Conservation (phyloP, 208 protist species). For the Leishmania gerbilli region DNA sequence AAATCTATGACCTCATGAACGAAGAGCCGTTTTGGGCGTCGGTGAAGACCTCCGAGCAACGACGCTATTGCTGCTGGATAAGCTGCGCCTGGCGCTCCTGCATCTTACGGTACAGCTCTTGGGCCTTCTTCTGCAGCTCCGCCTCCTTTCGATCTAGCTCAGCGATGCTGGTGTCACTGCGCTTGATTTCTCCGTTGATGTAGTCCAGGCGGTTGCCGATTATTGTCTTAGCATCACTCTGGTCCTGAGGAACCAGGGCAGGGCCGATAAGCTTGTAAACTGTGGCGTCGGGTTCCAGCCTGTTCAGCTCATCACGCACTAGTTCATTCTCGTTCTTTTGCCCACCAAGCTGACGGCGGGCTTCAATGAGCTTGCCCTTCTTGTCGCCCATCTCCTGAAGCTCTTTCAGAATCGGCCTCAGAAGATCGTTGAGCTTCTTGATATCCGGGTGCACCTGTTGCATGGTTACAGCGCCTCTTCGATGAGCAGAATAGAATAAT, state of each 20-base stretch:
- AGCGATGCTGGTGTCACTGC: slow-evolving; percentile 75
- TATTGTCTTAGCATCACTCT: slow-evolving; percentile 90
- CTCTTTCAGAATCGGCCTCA: slow-evolving; percentile 73
- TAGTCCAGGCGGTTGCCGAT: slow-evolving; percentile 93
- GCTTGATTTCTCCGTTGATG: slow-evolving; percentile 91
- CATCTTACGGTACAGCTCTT: slow-evolving; percentile 87
- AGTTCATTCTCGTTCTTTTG: slow-evolving; percentile 96
- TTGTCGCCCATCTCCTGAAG: slow-evolving; percentile 86
- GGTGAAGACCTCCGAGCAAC: not conserved
- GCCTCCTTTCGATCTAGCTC: slow-evolving; percentile 82
- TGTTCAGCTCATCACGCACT: slow-evolving; percentile 92
- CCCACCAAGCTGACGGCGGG: slow-evolving; percentile 85
- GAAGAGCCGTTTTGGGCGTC: not conserved
- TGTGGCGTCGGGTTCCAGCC: slow-evolving; percentile 85
- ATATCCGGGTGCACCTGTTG: slow-evolving; percentile 85
- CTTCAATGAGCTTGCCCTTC: slow-evolving; percentile 85
- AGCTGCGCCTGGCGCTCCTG: slow-evolving; percentile 73
- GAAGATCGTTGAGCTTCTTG: slow-evolving; percentile 74
- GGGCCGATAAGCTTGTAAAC: slow-evolving; percentile 96
- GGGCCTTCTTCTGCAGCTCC: slow-evolving; percentile 70
- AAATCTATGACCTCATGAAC: not conserved
- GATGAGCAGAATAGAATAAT: not conserved
- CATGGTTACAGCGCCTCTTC: slow-evolving; percentile 32
- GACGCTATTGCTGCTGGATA: slow-evolving; percentile 34
- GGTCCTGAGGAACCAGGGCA: slow-evolving; percentile 93